phyloP scores from a whole-genome alignment of 768 basidiomycete species.

The Terana coerulea region DNA sequence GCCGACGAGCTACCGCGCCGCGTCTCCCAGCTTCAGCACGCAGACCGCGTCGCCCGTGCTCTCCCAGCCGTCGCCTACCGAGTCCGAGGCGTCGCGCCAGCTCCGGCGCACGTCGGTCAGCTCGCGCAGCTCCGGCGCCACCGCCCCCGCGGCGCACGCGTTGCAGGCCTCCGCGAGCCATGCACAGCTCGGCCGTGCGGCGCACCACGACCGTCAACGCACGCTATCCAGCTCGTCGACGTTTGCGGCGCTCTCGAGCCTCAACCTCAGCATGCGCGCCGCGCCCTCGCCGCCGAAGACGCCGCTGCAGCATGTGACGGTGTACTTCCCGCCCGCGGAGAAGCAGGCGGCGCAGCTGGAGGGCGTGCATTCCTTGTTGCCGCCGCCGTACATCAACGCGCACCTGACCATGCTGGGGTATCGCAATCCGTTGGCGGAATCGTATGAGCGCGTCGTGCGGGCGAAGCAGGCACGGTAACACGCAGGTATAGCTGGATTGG shows the following conservation, averaged over 20 bases:
- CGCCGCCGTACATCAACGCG: slow-evolving; percentile 65
- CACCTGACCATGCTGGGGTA: slow-evolving; percentile 67
- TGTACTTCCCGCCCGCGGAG: slow-evolving; percentile 64
- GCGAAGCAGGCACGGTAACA: slow-evolving; percentile 43
- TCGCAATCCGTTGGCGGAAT: slow-evolving; percentile 65
- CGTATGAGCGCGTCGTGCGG: slow-evolving; percentile 60
- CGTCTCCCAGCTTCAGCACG: slow-evolving; percentile 37
- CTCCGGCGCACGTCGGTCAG: slow-evolving; percentile 53
- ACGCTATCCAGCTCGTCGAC: slow-evolving; percentile 27
- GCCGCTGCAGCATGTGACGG: slow-evolving; percentile 41
- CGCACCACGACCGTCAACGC: slow-evolving; percentile 26
- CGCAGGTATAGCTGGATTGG: no score
- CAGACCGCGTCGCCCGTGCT: slow-evolving; percentile 25
- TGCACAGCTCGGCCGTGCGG: slow-evolving; percentile 16
- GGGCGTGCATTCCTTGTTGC: slow-evolving; percentile 65
- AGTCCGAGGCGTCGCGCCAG: slow-evolving; percentile 24
- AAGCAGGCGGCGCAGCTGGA: slow-evolving; percentile 48
- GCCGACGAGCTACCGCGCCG: slow-evolving; percentile 23
- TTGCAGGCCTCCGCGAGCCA: slow-evolving; percentile 26
- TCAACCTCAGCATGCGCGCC: slow-evolving; percentile 22
- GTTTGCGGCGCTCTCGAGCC: slow-evolving; percentile 24
- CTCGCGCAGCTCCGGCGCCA: slow-evolving; percentile 55
- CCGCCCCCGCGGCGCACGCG: slow-evolving; percentile 37
- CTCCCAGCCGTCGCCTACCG: slow-evolving; percentile 23
- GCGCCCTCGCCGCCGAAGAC: slow-evolving; percentile 27